Evolutionary conservation across 2,329 filamentous ascomycete genomes (phyloP).

Genomic region (Aspergillus cejpii): DNA sequence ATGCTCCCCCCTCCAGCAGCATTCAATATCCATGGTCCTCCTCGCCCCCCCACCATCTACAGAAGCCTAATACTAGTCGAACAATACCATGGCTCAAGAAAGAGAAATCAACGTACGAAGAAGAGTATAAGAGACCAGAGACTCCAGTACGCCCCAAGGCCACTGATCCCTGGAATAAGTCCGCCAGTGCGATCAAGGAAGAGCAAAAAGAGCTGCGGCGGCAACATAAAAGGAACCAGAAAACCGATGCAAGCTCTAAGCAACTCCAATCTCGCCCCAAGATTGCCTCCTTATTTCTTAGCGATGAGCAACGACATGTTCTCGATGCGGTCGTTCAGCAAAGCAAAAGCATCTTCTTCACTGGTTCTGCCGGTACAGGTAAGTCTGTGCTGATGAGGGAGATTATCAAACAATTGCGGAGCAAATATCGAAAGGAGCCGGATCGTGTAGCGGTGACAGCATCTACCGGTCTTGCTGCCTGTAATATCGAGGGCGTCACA

Average conservation of each 20-base stretch:
- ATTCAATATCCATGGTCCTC: conserved; percentile 64
- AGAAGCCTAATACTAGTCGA: conserved; percentile 52
- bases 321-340: conserved; percentile 73
- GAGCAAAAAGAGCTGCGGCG: conserved; percentile 67
- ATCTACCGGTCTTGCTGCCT: conserved; percentile 90
- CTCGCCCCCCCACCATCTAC: conserved; percentile 44
- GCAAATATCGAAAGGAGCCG: conserved; percentile 67
- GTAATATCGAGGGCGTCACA: conserved; percentile 93
- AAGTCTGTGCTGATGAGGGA: conserved; percentile 94
- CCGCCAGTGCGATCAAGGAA: conserved; percentile 67
- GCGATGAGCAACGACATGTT: conserved; percentile 78
- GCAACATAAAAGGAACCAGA: conserved; percentile 48
- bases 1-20: conserved; percentile 45
- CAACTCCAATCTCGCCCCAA: conserved; percentile 30
- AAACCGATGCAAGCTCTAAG: conserved; percentile 39
- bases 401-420: conserved; percentile 74
- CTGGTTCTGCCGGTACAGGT: conserved; percentile 88
- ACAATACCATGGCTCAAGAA: conserved; percentile 54
- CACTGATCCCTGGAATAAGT: conserved; percentile 62
- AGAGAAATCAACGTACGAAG: conserved; percentile 25
- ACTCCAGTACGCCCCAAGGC: conserved; percentile 43
- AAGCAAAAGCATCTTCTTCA: conserved; percentile 91
- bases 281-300: conserved; percentile 61
- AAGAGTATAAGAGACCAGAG: conserved; percentile 23
- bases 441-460: conserved; percentile 89